Evolutionary conservation across 495 filamentous ascomycete genomes (phyloP).

Genomic region (Paragyromitra xinjiangensis): DNA sequence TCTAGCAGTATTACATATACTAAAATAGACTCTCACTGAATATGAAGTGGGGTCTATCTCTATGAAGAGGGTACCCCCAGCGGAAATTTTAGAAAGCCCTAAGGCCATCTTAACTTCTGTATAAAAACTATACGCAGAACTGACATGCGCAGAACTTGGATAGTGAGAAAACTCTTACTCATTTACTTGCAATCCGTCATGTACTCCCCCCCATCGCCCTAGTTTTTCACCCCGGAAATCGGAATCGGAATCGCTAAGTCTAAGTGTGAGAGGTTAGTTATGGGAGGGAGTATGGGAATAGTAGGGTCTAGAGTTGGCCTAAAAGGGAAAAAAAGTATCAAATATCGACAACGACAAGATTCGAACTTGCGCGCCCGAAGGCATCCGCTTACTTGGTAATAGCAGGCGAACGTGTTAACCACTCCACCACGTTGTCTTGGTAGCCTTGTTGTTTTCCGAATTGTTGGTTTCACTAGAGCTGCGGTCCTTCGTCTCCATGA

Average conservation of each 20-base stretch:
- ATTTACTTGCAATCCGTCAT: background rate
- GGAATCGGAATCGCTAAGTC: too few relatives aligned
- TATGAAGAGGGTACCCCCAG: background rate
- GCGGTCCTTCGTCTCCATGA: background rate
- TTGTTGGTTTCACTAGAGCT: background rate
- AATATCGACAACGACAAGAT: constrained; percentile 54
- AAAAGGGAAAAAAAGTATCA: background rate
- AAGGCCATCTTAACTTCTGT: background rate
- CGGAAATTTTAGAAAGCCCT: background rate
- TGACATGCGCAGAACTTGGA: background rate
- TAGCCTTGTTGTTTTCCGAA: background rate
- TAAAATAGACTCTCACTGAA: background rate
- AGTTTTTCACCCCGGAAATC: background rate
- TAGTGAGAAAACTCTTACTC: background rate
- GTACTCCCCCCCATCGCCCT: background rate
- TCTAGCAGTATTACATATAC: background rate
- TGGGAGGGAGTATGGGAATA: background rate
- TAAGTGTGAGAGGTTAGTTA: background rate
- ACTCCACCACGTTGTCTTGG: constrained; percentile 56
- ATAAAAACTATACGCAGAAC: background rate
- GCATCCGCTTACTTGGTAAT: constrained; percentile 54
- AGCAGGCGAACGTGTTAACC: constrained; percentile 58
- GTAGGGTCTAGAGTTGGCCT: background rate
- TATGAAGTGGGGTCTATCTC: background rate
- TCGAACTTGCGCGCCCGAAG: constrained; percentile 58